Percentiles rank a stretch among this genome's conserved stretches.
Conservation (phyloP, 176 grass and related monocot genomes). For the Panicum miliaceum region DNA sequence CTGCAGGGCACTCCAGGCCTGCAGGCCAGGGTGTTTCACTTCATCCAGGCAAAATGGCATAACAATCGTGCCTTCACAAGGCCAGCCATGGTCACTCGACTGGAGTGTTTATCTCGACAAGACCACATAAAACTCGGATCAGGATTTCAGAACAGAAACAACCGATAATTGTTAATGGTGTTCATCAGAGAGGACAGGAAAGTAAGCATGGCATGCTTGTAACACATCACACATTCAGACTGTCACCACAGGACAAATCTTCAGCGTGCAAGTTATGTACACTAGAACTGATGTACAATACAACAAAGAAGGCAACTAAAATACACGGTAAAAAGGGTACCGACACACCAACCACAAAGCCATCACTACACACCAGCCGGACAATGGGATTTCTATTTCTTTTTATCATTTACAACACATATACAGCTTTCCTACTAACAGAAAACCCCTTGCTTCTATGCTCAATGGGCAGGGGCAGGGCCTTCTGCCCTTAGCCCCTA, state of each 20-base stretch:
- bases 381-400: conserved; percentile 23
- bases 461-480: conserved; percentile 35
- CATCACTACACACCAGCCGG: conserved; percentile 33
- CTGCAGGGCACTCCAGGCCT: no score
- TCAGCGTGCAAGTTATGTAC: background rate
- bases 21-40: no score
- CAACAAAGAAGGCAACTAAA: background rate
- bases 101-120: background rate
- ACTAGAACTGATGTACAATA: conserved; percentile 16
- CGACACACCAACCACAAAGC: conserved; percentile 11
- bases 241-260: background rate
- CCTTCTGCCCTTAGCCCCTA: conserved; percentile 48
- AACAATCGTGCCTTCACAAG: no score
- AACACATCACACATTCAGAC: background rate
- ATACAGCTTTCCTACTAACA: conserved; percentile 54
- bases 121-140: background rate
- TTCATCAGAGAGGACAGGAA: background rate
- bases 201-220: background rate
- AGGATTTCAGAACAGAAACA: background rate
- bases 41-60: no score
- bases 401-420: conserved; percentile 58
- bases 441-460: conserved; percentile 37
- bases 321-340: conserved; percentile 9
- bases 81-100: background rate
- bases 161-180: background rate